Percentiles rank a stretch among this genome's conserved stretches.
Evolutionary conservation across 352 stramenopile species (phyloP).

Genomic region (Pythium inflatum): DNA sequence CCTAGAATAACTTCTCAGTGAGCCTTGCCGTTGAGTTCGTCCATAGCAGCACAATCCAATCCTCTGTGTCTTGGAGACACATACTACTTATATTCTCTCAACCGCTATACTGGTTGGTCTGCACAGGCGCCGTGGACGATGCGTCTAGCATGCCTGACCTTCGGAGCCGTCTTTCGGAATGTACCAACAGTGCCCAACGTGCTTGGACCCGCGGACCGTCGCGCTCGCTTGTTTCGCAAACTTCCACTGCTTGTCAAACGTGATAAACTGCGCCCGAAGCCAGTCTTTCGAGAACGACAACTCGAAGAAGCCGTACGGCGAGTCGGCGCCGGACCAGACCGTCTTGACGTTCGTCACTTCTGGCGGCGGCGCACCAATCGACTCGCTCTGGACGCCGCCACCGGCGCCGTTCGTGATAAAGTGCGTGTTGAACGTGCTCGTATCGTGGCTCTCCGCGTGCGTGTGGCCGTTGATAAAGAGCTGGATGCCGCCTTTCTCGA

Average conservation of each 20-base stretch:
- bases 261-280: conserved; percentile 46
- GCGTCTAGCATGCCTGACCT: conserved; percentile 33
- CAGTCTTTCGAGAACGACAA: conserved; percentile 45
- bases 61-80: too few species aligned
- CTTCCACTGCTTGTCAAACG: conserved; percentile 44
- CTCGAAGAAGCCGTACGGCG: conserved; percentile 49
- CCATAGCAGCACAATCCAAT: too few species aligned
- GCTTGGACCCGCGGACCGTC: conserved; percentile 25
- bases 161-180: conserved; percentile 42
- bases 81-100: too few species aligned
- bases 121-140: too few species aligned
- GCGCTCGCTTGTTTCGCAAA: conserved; percentile 34
- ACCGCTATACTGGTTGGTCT: too few species aligned
- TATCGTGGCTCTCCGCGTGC: conserved; percentile 80
- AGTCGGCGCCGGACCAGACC: conserved; percentile 31
- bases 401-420: conserved; percentile 49
- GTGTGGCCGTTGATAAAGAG: conserved; percentile 79
- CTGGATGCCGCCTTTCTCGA: conserved; percentile 57
- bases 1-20: too few species aligned
- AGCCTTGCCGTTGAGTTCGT: too few species aligned
- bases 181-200: conserved; percentile 51
- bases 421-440: conserved; percentile 34
- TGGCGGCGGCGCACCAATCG: conserved; percentile 30
- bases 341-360: conserved; percentile 30
- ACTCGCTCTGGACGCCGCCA: conserved; percentile 42